Evolutionary conservation across 2,329 filamentous ascomycete genomes (phyloP).

Genomic region (Fusarium irregulare): DNA sequence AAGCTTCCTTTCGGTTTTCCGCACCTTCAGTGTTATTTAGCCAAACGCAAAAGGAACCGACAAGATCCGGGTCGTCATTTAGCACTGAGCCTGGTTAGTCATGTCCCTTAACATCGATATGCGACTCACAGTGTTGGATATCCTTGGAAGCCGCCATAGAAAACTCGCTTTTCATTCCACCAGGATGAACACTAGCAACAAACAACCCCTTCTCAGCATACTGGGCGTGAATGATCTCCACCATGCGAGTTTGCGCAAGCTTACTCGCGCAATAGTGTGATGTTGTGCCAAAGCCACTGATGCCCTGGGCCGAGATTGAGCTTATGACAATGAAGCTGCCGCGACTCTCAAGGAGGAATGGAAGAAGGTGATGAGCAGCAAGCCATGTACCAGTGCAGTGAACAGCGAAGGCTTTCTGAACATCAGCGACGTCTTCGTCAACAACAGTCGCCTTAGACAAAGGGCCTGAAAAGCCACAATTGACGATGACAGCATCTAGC

Average conservation of each 20-base stretch:
- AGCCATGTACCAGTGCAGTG: constrained; percentile 16
- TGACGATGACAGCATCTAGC: constrained; percentile 3
- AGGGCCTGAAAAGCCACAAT: constrained; percentile 11
- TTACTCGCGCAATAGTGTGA: constrained; percentile 18
- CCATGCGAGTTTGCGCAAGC: constrained; percentile 5
- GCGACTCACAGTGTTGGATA: constrained; percentile 4
- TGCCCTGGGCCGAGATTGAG: background rate
- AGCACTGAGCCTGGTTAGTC: background rate
- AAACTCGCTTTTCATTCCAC: constrained; percentile 14
- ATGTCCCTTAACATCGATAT: rapidly evolving
- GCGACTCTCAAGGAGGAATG: background rate
- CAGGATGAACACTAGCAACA: constrained; percentile 1
- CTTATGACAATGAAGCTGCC: constrained; percentile 16
- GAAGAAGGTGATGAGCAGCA: background rate
- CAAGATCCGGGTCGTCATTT: constrained; percentile 8
- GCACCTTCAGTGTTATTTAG: background rate
- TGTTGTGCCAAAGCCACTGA: constrained; percentile 14
- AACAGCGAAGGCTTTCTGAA: background rate
- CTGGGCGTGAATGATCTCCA: background rate
- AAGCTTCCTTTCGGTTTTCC: background rate
- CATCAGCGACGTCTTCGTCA: constrained; percentile 4
- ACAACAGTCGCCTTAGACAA: background rate
- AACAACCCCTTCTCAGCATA: background rate
- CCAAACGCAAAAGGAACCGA: constrained; percentile 7
- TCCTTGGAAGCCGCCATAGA: background rate